Base-by-base conservation (phyloP, 768 basidiomycete species). In the Psilocybe sp. region DNA sequence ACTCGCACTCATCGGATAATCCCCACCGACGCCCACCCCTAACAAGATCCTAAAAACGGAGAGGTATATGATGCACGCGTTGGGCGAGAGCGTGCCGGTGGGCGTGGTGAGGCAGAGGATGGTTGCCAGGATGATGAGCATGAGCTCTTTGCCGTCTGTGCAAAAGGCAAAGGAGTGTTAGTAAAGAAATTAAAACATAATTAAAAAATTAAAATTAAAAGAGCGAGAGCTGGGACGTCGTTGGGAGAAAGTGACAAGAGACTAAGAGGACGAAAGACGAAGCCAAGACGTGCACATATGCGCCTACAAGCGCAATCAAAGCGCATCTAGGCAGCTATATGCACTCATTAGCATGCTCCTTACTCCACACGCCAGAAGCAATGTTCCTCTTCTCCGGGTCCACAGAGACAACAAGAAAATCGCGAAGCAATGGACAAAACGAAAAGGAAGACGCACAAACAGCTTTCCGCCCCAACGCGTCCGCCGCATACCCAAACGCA, bases 111-210 rank as follows among this genome's bases (percentile, higher is more conserved):
- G 23, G 23, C 23, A 28, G 33, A 89, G 64, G 60, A 90, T 87
- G 1, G 89, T 90, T 0, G 85, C 87, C 44, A 89, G 53, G 59
- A 91, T 89, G 56, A 89, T 88, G 50, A 91, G 69, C 79, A 89
- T 85, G 45, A 91, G 76, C 59, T 90, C 88, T 62, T 88, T 86
- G 8, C 87, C 86, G 54, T 88, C 84, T 82, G 60, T 8, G 6
- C 40, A 28, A 45, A 9, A 39, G 23, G 7, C 7, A 28, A 4
- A 7, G 3, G 23, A 28, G 23, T 28, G 7, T 28, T 28, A 28
- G 23, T 28, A 7, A n/a, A n/a, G n/a, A n/a, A n/a, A n/a, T n/a
- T n/a, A n/a, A n/a, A n/a, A n/a, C n/a, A n/a, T n/a, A n/a, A n/a
- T n/a, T n/a, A n/a, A n/a, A n/a, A n/a, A n/a, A n/a, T n/a, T n/a